Base-by-base conservation (phyloP, 2,329 filamentous ascomycete genomes). In the Thermochaetoides dissita region DNA sequence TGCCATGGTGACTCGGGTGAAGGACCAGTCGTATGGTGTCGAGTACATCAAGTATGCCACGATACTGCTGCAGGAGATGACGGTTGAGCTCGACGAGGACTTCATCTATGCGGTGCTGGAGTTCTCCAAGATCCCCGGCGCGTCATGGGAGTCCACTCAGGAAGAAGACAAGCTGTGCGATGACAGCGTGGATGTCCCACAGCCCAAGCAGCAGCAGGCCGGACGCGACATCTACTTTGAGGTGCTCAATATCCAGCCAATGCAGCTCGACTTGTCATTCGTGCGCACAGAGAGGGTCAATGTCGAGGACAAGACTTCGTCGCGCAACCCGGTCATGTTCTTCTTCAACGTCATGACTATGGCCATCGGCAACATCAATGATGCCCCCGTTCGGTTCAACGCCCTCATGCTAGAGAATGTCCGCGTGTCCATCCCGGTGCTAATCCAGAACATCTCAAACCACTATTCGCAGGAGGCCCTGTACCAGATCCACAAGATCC, bases 41-140 rank as follows among this genome's bases (percentile, higher is more conserved):
- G 68, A 95, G 8, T 98, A 98, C 63, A 88, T 98, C 71, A 98
- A 98, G 61, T 98, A 98, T 60, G 89, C 91, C 17, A 94, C 89
- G 0, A 63, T 98, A 37, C 67, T 98, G 30, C 67, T 98, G 37
- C 91, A 98, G 61, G 88, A 98, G 61, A 95, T 98, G 88, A 98
- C 91, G 0, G 71, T 98, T 2, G 91, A 98, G 54, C 79, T 98
- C 38, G 91, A 98, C 50, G 91, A 98, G 55, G 91, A 98, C 59
- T 98, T 98, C 63, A 88, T 98, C 44, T 94, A 94, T 59, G 88
- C 91, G 0, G 74, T 98, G 47, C 68, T 98, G 2, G 93, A 98
- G 59, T 98, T 95, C 57, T 81, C 84, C 31, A 94, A 94, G 62
- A 81, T 94, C 1, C 87, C 86, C 3, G 89, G 89, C 28, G 86